Percentiles rank a stretch among this genome's conserved stretches.
Evolutionary conservation across 2,329 filamentous ascomycete species (phyloP).

Genomic region (Xylaria sp.): DNA sequence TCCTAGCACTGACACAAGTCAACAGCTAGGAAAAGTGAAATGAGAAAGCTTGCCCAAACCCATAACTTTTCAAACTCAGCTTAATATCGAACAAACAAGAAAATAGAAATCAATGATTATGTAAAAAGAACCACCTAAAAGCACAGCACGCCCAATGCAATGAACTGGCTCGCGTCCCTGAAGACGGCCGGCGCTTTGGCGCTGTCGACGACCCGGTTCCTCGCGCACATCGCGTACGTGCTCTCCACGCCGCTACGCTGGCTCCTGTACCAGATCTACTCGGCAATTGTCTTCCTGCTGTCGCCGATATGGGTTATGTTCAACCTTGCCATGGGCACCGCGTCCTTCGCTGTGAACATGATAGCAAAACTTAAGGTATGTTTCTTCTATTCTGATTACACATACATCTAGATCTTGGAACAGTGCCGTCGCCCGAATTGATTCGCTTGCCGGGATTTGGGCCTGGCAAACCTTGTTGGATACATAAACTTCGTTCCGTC

Average conservation of each 20-base stretch:
- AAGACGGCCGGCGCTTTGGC: slow-evolving; percentile 41
- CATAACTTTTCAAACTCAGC: not conserved
- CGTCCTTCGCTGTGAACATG: slow-evolving; percentile 39
- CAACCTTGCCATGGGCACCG: slow-evolving; percentile 30
- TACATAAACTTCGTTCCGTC: not conserved
- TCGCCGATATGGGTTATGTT: slow-evolving; percentile 46
- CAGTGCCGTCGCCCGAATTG: not conserved
- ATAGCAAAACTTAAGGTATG: slow-evolving; percentile 48
- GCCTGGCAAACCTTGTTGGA: no score
- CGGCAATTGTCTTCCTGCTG: slow-evolving; percentile 45
- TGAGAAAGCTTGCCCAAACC: not conserved
- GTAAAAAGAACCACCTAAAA: not conserved
- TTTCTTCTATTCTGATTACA: not conserved
- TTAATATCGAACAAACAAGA: not conserved
- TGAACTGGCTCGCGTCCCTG: slow-evolving; percentile 37
- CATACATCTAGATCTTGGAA: not conserved
- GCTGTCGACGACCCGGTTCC: slow-evolving; percentile 37
- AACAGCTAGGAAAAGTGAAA: not conserved
- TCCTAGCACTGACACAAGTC: not conserved
- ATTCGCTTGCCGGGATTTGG: no score
- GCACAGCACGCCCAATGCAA: not conserved
- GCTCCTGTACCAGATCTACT: slow-evolving; percentile 44
- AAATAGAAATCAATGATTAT: slow-evolving; percentile 3
- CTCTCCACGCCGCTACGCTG: slow-evolving; percentile 48
- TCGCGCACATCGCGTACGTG: slow-evolving; percentile 42